Evolutionary conservation across 1,284 basidiomycete genomes (phyloP).

Genomic region (Ceratobasidium sp.): DNA sequence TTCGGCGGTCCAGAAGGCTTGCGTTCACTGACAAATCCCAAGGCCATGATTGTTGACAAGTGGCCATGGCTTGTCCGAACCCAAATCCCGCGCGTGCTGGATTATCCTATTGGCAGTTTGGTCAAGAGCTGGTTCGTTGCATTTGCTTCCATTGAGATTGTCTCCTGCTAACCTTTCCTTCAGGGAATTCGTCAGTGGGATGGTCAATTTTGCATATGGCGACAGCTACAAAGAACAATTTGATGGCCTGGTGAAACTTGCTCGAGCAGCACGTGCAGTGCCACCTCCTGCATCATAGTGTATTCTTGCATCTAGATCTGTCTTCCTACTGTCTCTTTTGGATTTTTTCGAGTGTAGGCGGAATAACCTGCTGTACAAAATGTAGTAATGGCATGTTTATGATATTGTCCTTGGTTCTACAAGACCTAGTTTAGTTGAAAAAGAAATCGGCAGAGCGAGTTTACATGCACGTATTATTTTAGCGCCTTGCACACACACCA

Average conservation of each 20-base stretch:
- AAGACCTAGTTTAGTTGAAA: too few species aligned
- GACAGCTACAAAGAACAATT: conserved; percentile 51
- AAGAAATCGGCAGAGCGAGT: too few species aligned
- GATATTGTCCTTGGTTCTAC: not conserved
- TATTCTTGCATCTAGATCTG: not conserved
- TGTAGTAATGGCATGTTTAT: conserved; percentile 17
- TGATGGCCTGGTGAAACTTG: conserved; percentile 46
- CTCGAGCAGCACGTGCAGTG: conserved; percentile 41
- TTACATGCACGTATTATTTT: too few species aligned
- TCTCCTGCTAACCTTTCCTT: conserved; percentile 12
- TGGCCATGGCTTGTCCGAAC: conserved; percentile 86
- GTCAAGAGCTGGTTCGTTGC: conserved; percentile 82
- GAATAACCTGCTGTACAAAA: not conserved
- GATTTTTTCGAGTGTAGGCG: not conserved
- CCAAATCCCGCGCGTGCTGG: conserved; percentile 81
- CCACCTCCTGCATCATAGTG: not conserved
- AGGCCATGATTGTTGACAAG: conserved; percentile 85
- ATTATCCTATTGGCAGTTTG: conserved; percentile 86
- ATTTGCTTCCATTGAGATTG: conserved; percentile 22
- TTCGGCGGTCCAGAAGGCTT: conserved; percentile 95
- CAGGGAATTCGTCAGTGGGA: conserved; percentile 80
- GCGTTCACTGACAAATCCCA: conserved; percentile 82
- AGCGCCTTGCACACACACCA: too few species aligned
- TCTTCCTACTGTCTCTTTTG: not conserved
- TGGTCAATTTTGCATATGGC: conserved; percentile 77